Evolutionary conservation across 208 protist genomes (phyloP).

Genomic region (Herpetomonas tarakana): DNA sequence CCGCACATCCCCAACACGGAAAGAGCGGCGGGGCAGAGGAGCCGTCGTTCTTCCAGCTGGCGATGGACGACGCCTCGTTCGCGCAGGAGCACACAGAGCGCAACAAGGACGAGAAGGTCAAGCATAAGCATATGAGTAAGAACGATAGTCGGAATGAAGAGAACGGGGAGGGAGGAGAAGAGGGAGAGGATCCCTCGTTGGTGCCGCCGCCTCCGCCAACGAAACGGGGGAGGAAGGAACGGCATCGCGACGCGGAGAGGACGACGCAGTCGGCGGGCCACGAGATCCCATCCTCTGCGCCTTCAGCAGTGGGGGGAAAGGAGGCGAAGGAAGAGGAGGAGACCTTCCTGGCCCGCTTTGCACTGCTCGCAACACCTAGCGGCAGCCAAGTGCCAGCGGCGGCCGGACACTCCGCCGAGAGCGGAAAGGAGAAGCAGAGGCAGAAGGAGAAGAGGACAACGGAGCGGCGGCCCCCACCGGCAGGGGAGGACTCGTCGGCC

Average conservation of each 20-base stretch:
- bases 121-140: neutral
- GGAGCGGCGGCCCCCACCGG: neutral
- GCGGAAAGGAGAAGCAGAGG: slow-evolving; percentile 14
- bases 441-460: slow-evolving; percentile 13
- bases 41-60: neutral
- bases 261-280: no score
- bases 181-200: no score
- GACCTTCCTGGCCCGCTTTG: neutral
- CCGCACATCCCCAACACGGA: no score
- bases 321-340: neutral
- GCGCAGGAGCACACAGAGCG: slow-evolving; percentile 18
- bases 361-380: neutral
- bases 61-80: slow-evolving; percentile 3
- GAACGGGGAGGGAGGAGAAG: no score
- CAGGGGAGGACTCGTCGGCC: no score
- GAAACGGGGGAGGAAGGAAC: no score
- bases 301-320: neutral
- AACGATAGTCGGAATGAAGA: no score
- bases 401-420: neutral
- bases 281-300: no score
- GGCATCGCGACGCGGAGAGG: no score
- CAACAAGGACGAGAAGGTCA: neutral
- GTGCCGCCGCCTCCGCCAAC: no score
- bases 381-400: neutral
- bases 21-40: no score